A percentile compares a stretch with the other conserved stretches of the same genome.
phyloP scores from a whole-genome alignment of 768 basidiomycete genomes.

The Boletus subparvulus region DNA sequence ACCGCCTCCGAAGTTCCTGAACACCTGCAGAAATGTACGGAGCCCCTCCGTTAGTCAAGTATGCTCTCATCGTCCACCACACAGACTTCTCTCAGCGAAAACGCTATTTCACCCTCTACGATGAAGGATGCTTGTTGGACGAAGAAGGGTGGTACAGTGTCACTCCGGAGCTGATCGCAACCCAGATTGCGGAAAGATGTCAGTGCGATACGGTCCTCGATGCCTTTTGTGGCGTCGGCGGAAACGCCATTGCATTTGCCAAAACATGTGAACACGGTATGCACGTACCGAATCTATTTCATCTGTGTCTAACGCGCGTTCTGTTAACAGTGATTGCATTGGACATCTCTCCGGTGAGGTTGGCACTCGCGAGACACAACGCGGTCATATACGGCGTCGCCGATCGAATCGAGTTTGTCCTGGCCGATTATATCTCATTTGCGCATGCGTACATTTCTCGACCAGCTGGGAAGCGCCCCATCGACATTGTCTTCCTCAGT shows the following conservation, averaged over 20 bases:
- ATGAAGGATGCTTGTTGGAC: slow-evolving; percentile 82
- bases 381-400: slow-evolving; percentile 93
- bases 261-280: slow-evolving; percentile 91
- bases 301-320: not conserved
- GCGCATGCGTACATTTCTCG: slow-evolving; percentile 50
- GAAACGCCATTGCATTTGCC: slow-evolving; percentile 96
- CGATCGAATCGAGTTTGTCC: slow-evolving; percentile 92
- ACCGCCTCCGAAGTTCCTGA: slow-evolving; percentile 67
- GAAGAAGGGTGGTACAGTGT: slow-evolving; percentile 98
- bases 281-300: slow-evolving; percentile 20
- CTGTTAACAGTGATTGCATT: slow-evolving; percentile 81
- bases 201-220: slow-evolving; percentile 83
- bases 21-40: slow-evolving; percentile 77
- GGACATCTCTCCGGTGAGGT: slow-evolving; percentile 79
- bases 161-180: slow-evolving; percentile 90
- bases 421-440: slow-evolving; percentile 82
- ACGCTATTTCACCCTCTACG: slow-evolving; percentile 78
- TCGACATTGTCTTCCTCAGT: slow-evolving; percentile 90
- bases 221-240: slow-evolving; percentile 97
- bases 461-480: slow-evolving; percentile 42
- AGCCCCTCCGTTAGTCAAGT: not conserved
- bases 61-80: slow-evolving; percentile 1
- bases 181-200: slow-evolving; percentile 92
- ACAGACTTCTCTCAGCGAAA: slow-evolving; percentile 85
- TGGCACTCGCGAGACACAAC: slow-evolving; percentile 91